Evolutionary conservation across 2,329 filamentous ascomycete genomes (phyloP), one percentile per base, ranked within the genome.

Genomic region (Exophiala sideris): DNA sequence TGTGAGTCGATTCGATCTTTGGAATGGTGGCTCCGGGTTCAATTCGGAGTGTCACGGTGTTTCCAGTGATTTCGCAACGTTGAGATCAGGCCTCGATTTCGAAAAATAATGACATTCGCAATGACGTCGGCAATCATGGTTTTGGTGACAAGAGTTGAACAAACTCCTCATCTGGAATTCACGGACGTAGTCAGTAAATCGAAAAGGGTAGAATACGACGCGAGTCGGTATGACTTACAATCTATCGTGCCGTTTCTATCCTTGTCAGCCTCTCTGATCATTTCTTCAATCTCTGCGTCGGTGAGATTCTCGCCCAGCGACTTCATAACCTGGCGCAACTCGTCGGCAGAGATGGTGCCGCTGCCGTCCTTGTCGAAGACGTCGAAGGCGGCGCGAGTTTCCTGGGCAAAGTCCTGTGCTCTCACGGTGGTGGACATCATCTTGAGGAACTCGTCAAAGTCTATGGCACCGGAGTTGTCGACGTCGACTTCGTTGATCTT

Each of bases 331-430:
- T 80, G 76, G 62, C 79, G 76, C 61, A 86, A 74, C 70, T 85
- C 83, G 47, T 80, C 79, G 49, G 80, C 77, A 24, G 79, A 82
- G 70, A 86, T 86, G 67, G 82, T 84, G 62, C 83, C 83, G 67
- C 81, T 84, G 70, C 80, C 80, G 66, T 86, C 83, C 66, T 80
- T 79, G 69, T 86, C 83, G 68, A 86, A 85, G 65, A 85, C 82
- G 29, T 58, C 78, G 76, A 85, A 86, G 48, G 83, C 83, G 67
- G 82, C 80, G 63, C 79, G 76, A 39, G 85, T 83, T 70, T 86
- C 83, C 68, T 83, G 76, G 68, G 85, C 82, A 48, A 79, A 79
- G 69, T 85, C 80, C 54, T 78, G 79, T 64, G 82, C 78, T 70
- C 79, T 81, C 71, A 82, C 81, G 65, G 81, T 81, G 66, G 77